These are phyloP conservation scores for Penicillium canariense DNA, from an alignment of 495 filamentous ascomycete genomes.

Conservation along the genomic window DNA sequence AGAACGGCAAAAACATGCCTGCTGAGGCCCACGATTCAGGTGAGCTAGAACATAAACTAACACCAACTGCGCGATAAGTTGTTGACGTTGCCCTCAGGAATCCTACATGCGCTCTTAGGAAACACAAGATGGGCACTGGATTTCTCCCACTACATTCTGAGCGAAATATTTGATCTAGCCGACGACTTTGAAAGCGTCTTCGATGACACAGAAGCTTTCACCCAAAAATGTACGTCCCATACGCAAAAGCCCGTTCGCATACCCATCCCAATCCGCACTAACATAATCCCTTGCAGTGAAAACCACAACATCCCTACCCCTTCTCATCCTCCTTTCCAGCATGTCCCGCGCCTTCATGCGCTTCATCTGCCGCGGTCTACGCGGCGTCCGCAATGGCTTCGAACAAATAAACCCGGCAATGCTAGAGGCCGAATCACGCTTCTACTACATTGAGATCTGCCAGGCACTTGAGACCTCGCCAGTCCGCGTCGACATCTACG, in stretches of 20 bases:
- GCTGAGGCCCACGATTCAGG: constrained; percentile 64
- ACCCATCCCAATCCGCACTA: constrained; percentile 1
- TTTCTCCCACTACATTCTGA: constrained; percentile 65
- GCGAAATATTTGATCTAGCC: constrained; percentile 61
- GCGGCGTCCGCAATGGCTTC: constrained; percentile 39
- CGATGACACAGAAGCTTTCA: constrained; percentile 41
- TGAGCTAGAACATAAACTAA: constrained; percentile 27
- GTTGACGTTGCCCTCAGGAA: constrained; percentile 28
- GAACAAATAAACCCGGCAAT: constrained; percentile 25
- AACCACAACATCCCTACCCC: constrained; percentile 52
- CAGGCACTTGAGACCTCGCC: constrained; percentile 42
- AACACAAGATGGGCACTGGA: constrained; percentile 64
- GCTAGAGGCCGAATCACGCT: constrained; percentile 35
- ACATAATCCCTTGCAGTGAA: constrained; percentile 36
- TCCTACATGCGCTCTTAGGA: constrained; percentile 41
- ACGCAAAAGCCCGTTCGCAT: background rate
- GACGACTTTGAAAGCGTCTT: constrained; percentile 50
- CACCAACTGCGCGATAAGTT: background rate
- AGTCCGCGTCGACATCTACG: constrained; percentile 46
- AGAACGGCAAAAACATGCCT: constrained; percentile 42
- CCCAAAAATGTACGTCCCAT: constrained; percentile 41
- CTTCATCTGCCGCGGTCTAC: constrained; percentile 64
- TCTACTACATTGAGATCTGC: constrained; percentile 44
- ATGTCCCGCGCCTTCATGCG: constrained; percentile 69
- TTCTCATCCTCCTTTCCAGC: constrained; percentile 70